These are phyloP conservation scores for Neopestalotiopsis sp. DNA, from an alignment of 2,329 filamentous ascomycete species.

Conservation along the genomic window DNA sequence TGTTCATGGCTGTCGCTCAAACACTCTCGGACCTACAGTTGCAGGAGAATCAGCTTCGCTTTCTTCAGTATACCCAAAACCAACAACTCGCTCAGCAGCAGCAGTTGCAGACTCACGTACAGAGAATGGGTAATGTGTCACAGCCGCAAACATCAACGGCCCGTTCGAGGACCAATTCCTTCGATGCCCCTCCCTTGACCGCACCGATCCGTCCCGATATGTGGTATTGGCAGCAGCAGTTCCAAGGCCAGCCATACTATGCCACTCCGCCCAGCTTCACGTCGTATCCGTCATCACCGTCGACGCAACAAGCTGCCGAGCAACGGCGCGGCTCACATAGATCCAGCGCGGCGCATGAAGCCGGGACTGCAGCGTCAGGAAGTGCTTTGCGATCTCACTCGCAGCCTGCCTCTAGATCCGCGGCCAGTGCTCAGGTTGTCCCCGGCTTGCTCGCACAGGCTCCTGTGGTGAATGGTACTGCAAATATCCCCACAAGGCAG, in stretches of 20 bases:
- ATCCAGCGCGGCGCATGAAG: slow-evolving; percentile 55
- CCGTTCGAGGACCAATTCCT: slow-evolving; percentile 66
- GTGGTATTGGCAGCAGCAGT: slow-evolving; percentile 54
- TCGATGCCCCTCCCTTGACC: slow-evolving; percentile 66
- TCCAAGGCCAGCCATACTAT: slow-evolving; percentile 48
- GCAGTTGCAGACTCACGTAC: slow-evolving; percentile 49
- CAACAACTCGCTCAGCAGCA: slow-evolving; percentile 49
- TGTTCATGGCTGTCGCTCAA: slow-evolving; percentile 54
- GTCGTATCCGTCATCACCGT: slow-evolving; percentile 63
- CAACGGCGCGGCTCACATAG: slow-evolving; percentile 64
- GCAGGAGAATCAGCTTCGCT: slow-evolving; percentile 51
- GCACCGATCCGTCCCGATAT: slow-evolving; percentile 63
- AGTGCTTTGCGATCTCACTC: slow-evolving; percentile 69
- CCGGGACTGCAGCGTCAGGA: slow-evolving; percentile 51
- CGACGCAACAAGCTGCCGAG: slow-evolving; percentile 52
- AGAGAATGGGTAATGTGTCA: slow-evolving; percentile 43
- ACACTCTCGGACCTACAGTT: slow-evolving; percentile 51
- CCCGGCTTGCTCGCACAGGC: slow-evolving; percentile 36
- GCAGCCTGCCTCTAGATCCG: slow-evolving; percentile 63
- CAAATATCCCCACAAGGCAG: slow-evolving; percentile 44
- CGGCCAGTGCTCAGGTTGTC: slow-evolving; percentile 37
- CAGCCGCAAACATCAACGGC: slow-evolving; percentile 47
- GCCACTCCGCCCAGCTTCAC: slow-evolving; percentile 51
- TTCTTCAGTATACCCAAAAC: slow-evolving; percentile 53
- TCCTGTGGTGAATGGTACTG: slow-evolving; percentile 43